Percentiles rank a stretch among this genome's conserved stretches.
Conservation (phyloP, 208 protist species). For the Trypanosoma avium region DNA sequence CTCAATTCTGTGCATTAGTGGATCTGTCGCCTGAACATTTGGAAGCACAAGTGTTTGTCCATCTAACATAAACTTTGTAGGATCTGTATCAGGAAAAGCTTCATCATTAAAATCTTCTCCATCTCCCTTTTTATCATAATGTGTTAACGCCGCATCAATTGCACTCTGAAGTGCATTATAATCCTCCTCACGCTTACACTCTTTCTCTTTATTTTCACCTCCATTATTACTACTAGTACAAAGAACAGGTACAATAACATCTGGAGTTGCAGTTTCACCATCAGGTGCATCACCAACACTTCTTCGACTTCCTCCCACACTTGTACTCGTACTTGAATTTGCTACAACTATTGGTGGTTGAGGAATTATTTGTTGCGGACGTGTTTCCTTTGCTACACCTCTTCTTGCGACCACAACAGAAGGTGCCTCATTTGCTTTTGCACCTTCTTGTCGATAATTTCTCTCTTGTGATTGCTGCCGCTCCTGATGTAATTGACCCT, state of each 20-base stretch:
- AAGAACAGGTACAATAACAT: too few relatives aligned
- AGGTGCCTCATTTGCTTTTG: neutral
- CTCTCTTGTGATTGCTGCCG: neutral
- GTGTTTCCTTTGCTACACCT: neutral
- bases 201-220: too few relatives aligned
- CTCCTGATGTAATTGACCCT: neutral
- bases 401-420: neutral
- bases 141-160: slow-evolving; percentile 54
- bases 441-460: too few relatives aligned
- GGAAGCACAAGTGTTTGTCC: slow-evolving; percentile 87
- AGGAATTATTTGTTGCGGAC: too few relatives aligned
- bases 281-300: neutral
- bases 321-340: too few relatives aligned
- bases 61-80: slow-evolving; percentile 80
- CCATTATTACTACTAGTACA: too few relatives aligned
- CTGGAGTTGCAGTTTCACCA: neutral
- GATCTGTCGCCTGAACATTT: slow-evolving; percentile 72
- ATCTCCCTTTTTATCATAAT: slow-evolving; percentile 3
- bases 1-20: slow-evolving; percentile 91
- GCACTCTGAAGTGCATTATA: slow-evolving; percentile 69
- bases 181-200: slow-evolving; percentile 55
- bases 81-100: slow-evolving; percentile 47
- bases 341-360: too few relatives aligned
- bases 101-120: slow-evolving; percentile 73
- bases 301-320: too few relatives aligned